A percentile compares a stretch with the other conserved stretches of the same genome.
These are phyloP conservation scores for Apiotrichum laibachii DNA, from an alignment of 1,284 basidiomycete genomes.

Conservation along the genomic window DNA sequence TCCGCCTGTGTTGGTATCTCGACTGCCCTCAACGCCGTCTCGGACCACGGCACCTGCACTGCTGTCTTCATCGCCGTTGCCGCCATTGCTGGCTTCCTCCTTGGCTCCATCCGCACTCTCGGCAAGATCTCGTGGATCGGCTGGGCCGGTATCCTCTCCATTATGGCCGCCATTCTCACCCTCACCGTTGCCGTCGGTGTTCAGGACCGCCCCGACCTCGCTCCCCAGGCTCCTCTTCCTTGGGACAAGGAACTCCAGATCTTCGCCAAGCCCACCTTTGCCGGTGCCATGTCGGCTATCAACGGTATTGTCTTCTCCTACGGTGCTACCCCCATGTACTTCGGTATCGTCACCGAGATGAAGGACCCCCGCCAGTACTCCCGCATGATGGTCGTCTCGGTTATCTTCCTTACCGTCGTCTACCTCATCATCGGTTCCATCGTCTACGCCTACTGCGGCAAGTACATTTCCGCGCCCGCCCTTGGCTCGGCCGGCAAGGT, in stretches of 20 bases:
- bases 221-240: constrained; percentile 22
- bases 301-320: constrained; percentile 40
- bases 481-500: constrained; percentile 47
- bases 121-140: constrained; percentile 46
- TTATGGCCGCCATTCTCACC: constrained; percentile 45
- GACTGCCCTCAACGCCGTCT: constrained; percentile 27
- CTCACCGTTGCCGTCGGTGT: constrained; percentile 49
- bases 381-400: constrained; percentile 32
- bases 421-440: constrained; percentile 32
- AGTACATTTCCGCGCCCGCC: constrained; percentile 35
- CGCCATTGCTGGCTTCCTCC: constrained; percentile 32
- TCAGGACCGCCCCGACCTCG: constrained; percentile 37
- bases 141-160: constrained; percentile 39
- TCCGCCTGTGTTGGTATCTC: constrained; percentile 29
- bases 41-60: constrained; percentile 25
- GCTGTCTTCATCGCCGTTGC: constrained; percentile 43
- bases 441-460: constrained; percentile 22
- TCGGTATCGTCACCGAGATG: constrained; percentile 48
- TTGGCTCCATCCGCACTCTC: constrained; percentile 46
- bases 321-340: constrained; percentile 39
- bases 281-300: constrained; percentile 36
- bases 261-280: constrained; percentile 33
- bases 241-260: constrained; percentile 39
- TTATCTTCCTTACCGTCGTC: constrained; percentile 31
- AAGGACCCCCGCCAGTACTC: constrained; percentile 35